Conservation (phyloP, 805 yeast genomes). For the Soucietia sequanensis region DNA sequence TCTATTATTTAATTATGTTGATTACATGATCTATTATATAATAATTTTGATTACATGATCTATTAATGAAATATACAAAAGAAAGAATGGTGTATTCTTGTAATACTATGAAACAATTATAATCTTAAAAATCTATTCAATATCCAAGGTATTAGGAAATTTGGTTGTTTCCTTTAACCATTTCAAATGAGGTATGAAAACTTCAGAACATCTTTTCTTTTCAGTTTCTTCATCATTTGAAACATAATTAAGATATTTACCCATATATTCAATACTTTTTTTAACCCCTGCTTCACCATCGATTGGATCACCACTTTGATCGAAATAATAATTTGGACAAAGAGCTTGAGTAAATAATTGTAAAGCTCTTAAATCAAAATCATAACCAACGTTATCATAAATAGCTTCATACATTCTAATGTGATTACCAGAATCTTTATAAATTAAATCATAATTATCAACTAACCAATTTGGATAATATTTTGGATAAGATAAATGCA, state of each 20-base stretch:
- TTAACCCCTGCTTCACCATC: slow-evolving; percentile 20
- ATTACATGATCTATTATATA: no score
- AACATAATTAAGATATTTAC: slow-evolving; percentile 28
- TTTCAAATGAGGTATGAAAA: slow-evolving; percentile 40
- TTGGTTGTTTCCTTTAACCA: slow-evolving; percentile 40
- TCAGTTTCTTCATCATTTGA: slow-evolving; percentile 19
- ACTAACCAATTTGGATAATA: slow-evolving; percentile 32
- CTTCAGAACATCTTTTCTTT: slow-evolving; percentile 28
- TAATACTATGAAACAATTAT: no score
- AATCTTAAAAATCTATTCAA: neutral
- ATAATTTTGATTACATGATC: no score
- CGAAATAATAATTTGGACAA: slow-evolving; percentile 34
- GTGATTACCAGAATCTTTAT: slow-evolving; percentile 29
- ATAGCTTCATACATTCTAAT: slow-evolving; percentile 39
- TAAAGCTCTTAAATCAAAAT: slow-evolving; percentile 40
- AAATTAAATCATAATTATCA: slow-evolving; percentile 35
- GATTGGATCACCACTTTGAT: slow-evolving; percentile 21
- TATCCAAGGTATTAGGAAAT: slow-evolving; percentile 8
- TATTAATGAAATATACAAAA: no score
- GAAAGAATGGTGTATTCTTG: no score
- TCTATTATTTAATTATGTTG: no score
- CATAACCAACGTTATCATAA: slow-evolving; percentile 39
- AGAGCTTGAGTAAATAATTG: slow-evolving; percentile 39
- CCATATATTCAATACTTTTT: slow-evolving; percentile 29
- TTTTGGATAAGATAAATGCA: slow-evolving; percentile 63